Conservation (phyloP, 345 rosid genomes). For the Stellera chamaejasme region DNA sequence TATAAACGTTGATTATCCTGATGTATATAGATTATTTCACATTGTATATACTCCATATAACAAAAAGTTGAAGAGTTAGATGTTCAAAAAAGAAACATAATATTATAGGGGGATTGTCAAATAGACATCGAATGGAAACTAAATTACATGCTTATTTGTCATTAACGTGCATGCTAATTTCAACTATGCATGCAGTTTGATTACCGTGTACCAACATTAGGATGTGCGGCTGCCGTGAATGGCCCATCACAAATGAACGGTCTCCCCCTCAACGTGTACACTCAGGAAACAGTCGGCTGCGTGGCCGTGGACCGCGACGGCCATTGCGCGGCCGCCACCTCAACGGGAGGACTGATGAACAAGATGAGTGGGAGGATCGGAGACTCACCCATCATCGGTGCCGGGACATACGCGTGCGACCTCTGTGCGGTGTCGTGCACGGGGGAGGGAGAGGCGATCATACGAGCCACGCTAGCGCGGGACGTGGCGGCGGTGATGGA, state of each 20-base stretch:
- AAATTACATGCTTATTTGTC: too few species aligned
- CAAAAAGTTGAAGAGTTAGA: too few species aligned
- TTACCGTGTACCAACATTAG: slow-evolving; percentile 48
- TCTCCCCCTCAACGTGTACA: slow-evolving; percentile 69
- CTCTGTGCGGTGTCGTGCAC: slow-evolving; percentile 82
- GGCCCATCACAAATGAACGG: slow-evolving; percentile 62
- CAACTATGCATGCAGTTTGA: slow-evolving; percentile 41
- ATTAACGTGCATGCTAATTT: too few species aligned
- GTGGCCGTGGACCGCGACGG: slow-evolving; percentile 73
- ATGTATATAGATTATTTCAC: too few species aligned
- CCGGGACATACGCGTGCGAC: slow-evolving; percentile 77
- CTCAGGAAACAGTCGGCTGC: slow-evolving; percentile 89
- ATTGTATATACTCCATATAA: too few species aligned
- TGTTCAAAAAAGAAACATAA: too few species aligned
- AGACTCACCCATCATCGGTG: slow-evolving; percentile 81
- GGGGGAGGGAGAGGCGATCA: slow-evolving; percentile 89
- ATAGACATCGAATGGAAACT: too few species aligned
- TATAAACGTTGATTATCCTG: too few species aligned
- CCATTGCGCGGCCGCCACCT: slow-evolving; percentile 76
- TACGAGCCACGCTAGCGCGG: slow-evolving; percentile 72
- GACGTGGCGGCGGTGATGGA: slow-evolving; percentile 92
- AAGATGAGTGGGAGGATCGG: slow-evolving; percentile 74
- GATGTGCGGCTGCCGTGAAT: slow-evolving; percentile 40
- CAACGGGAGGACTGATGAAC: slow-evolving; percentile 88
- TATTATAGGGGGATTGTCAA: too few species aligned